A percentile compares a stretch with the other conserved stretches of the same genome.
Conservation (phyloP, 23 red algal species). For the Cyanidioschyzon merolae region DNA sequence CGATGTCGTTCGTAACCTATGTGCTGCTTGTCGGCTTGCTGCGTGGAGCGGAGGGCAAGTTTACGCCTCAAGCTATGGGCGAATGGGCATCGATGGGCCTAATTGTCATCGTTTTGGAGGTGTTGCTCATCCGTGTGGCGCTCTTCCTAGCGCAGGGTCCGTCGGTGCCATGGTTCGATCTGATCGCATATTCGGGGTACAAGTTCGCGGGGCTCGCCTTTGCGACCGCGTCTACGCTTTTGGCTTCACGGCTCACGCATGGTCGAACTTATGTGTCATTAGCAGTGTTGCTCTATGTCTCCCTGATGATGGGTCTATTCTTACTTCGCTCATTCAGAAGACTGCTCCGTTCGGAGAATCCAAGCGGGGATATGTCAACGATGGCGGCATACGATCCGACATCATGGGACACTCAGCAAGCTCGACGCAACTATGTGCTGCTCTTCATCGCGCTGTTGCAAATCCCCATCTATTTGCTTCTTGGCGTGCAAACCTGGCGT, state of each 20-base stretch:
- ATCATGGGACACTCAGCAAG: constrained; percentile 20
- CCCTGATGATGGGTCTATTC: constrained; percentile 85
- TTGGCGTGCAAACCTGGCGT: constrained; percentile 31
- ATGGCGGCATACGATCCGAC: not conserved
- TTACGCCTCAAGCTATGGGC: constrained; percentile 74
- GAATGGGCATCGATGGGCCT: constrained; percentile 49
- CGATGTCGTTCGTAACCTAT: constrained; percentile 84
- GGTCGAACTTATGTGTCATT: constrained; percentile 26
- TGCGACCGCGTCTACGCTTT: constrained; percentile 28
- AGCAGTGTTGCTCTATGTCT: constrained; percentile 57
- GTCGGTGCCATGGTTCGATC: constrained; percentile 58
- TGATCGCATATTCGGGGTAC: constrained; percentile 83
- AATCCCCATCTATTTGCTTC: constrained; percentile 73
- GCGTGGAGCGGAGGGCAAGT: constrained; percentile 56
- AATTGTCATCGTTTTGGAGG: constrained; percentile 54
- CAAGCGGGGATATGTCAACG: constrained; percentile 21
- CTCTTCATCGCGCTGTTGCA: constrained; percentile 60
- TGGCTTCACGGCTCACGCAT: not conserved
- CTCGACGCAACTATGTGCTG: constrained; percentile 62
- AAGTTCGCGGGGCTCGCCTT: constrained; percentile 90
- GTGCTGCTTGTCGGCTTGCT: constrained; percentile 86
- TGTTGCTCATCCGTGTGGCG: constrained; percentile 65
- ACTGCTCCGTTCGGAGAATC: constrained; percentile 34
- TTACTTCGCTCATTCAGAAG: constrained; percentile 73
- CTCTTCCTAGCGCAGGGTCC: constrained; percentile 73